Percentiles rank a stretch among this genome's conserved stretches.
Conservation (phyloP, 495 filamentous ascomycete genomes). For the Penicillium roqueforti region DNA sequence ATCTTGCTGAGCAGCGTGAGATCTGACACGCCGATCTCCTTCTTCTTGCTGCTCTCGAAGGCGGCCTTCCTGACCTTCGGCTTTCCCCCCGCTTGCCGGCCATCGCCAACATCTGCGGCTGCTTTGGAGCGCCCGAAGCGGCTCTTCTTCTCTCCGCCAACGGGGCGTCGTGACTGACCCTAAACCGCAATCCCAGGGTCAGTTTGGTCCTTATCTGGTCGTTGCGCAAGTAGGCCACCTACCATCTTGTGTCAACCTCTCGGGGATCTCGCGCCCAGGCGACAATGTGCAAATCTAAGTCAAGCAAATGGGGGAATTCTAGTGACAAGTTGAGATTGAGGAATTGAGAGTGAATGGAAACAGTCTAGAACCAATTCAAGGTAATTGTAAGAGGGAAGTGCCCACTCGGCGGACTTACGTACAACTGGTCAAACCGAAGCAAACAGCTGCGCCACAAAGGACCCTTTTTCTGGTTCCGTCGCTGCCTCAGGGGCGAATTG, state of each 20-base stretch:
- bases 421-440: slow-evolving; percentile 24
- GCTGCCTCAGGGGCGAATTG: slow-evolving; percentile 23
- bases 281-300: slow-evolving; percentile 28
- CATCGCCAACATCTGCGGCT: slow-evolving; percentile 44
- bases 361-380: slow-evolving; percentile 8
- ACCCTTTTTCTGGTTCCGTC: slow-evolving; percentile 9
- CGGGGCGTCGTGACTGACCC: slow-evolving; percentile 49
- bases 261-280: slow-evolving; percentile 30
- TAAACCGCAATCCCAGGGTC: slow-evolving; percentile 19
- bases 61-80: slow-evolving; percentile 87
- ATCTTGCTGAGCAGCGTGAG: slow-evolving; percentile 97
- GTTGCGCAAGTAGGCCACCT: slow-evolving; percentile 14
- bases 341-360: slow-evolving; percentile 13
- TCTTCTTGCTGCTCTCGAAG: slow-evolving; percentile 96
- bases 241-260: slow-evolving; percentile 37
- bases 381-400: slow-evolving; percentile 13
- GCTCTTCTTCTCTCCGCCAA: slow-evolving; percentile 47
- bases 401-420: slow-evolving; percentile 26
- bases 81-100: slow-evolving; percentile 44
- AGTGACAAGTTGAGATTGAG: slow-evolving; percentile 1
- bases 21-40: slow-evolving; percentile 98
- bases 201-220: slow-evolving; percentile 13
- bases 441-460: slow-evolving; percentile 28
- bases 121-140: slow-evolving; percentile 48
- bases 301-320: slow-evolving; percentile 16